Conservation (phyloP, 2,329 filamentous ascomycete genomes). For the Cordyceps tenuipes region DNA sequence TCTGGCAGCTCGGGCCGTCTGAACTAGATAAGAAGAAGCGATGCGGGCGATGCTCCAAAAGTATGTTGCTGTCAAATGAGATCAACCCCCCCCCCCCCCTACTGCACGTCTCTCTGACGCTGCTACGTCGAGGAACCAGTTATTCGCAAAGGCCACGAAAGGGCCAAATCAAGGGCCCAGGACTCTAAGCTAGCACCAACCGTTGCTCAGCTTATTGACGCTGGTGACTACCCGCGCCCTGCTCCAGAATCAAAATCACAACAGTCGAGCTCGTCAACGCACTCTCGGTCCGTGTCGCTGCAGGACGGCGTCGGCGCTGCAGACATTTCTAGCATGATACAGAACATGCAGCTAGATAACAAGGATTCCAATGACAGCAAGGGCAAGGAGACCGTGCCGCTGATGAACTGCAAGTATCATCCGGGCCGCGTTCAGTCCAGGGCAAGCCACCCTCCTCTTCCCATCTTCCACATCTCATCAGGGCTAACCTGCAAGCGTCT, state of each 20-base stretch:
- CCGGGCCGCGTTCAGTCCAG: constrained; percentile 20
- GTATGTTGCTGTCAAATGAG: constrained; percentile 12
- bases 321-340: not conserved
- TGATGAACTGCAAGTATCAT: constrained; percentile 21
- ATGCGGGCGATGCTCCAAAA: constrained; percentile 21
- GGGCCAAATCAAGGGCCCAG: constrained; percentile 9
- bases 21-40: constrained; percentile 26
- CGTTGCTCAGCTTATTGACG: not conserved
- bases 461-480: not conserved
- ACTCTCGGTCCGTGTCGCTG: constrained; percentile 1
- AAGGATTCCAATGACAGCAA: not conserved
- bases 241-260: not conserved
- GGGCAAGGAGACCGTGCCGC: not conserved
- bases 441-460: constrained; percentile 15
- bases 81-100: not conserved
- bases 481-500: not conserved
- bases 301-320: not conserved
- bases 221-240: not conserved
- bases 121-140: not conserved
- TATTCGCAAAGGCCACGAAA: constrained; percentile 8
- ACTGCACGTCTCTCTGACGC: not conserved
- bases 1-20: constrained; percentile 17
- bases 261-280: not conserved
- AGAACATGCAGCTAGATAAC: not conserved
- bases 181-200: not conserved